Conservation (phyloP, 2,329 filamentous ascomycete genomes). For the Amphichorda felina region DNA sequence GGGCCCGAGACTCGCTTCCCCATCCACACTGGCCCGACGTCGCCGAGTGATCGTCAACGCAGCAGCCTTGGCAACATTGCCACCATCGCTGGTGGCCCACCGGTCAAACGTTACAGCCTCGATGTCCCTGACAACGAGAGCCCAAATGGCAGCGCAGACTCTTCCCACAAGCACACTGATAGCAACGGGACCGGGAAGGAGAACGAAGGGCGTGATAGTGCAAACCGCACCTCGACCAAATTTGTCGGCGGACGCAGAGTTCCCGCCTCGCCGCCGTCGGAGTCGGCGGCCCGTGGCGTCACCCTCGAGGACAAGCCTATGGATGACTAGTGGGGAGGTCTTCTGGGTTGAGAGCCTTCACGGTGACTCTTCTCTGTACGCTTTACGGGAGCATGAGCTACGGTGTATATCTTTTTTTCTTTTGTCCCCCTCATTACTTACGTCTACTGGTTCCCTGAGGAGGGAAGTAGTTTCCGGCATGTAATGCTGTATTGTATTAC, state of each 20-base stretch:
- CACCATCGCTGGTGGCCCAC: slow-evolving; percentile 18
- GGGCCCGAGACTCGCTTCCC: slow-evolving; percentile 74
- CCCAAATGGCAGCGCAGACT: slow-evolving; percentile 25
- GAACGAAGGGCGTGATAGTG: slow-evolving; percentile 43
- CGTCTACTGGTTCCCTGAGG: no score
- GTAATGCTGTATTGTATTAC: background rate
- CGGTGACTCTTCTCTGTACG: slow-evolving; percentile 1
- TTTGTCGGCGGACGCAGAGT: slow-evolving; percentile 39
- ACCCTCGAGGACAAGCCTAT: slow-evolving; percentile 41
- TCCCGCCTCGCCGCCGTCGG: slow-evolving; percentile 13
- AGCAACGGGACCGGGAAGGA: slow-evolving; percentile 2
- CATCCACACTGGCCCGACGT: slow-evolving; percentile 56
- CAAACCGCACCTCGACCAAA: slow-evolving; percentile 28
- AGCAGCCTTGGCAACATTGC: slow-evolving; percentile 37
- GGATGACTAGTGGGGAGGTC: slow-evolving; percentile 26
- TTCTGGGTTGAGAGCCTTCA: background rate
- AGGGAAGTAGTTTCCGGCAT: background rate
- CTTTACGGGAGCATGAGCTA: slow-evolving; percentile 6
- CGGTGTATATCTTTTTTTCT: slow-evolving; percentile 1
- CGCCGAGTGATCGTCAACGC: slow-evolving; percentile 38
- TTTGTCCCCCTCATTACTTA: background rate
- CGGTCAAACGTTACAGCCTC: slow-evolving; percentile 53
- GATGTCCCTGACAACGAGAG: slow-evolving; percentile 62
- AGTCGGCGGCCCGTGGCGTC: slow-evolving; percentile 25
- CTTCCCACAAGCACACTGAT: slow-evolving; percentile 9